Percentiles rank a stretch among this genome's conserved stretches.
These are phyloP conservation scores for Licmophora abbreviata DNA, from an alignment of 108 stramenopile genomes.

Conservation along the genomic window DNA sequence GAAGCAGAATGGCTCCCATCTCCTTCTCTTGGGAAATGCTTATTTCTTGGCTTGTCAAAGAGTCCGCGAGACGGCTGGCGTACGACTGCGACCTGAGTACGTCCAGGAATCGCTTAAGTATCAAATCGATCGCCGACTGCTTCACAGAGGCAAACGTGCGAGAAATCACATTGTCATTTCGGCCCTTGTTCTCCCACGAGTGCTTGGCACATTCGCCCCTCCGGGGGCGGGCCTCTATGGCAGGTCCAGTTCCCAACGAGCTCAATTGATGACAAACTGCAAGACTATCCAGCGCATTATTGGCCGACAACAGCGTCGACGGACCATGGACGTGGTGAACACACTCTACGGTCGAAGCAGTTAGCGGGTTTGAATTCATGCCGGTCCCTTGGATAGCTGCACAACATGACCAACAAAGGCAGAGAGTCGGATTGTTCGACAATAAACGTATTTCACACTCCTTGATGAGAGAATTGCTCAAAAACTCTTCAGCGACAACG, in stretches of 20 bases:
- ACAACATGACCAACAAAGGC: constrained; percentile 30
- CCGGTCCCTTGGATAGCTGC: constrained; percentile 6
- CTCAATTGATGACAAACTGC: constrained; percentile 17
- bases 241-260: not conserved
- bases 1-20: constrained; percentile 12
- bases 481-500: constrained; percentile 62
- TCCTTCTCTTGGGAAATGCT: constrained; percentile 1
- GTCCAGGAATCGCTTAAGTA: not conserved
- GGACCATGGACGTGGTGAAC: constrained; percentile 12
- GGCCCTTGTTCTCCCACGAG: constrained; percentile 1
- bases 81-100: not conserved
- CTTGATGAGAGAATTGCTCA: constrained; percentile 48
- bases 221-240: too few relatives aligned
- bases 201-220: too few relatives aligned
- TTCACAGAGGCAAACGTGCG: not conserved
- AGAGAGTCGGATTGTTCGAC: constrained; percentile 7
- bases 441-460: constrained; percentile 71
- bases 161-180: not conserved
- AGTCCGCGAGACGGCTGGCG: not conserved
- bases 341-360: not conserved
- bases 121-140: not conserved
- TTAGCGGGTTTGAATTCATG: not conserved
- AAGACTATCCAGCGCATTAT: constrained; percentile 20
- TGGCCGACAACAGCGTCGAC: constrained; percentile 2
- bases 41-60: constrained; percentile 4